Base-by-base conservation (phyloP, 148 eudicot genomes). In the Nepenthes mirabilis region DNA sequence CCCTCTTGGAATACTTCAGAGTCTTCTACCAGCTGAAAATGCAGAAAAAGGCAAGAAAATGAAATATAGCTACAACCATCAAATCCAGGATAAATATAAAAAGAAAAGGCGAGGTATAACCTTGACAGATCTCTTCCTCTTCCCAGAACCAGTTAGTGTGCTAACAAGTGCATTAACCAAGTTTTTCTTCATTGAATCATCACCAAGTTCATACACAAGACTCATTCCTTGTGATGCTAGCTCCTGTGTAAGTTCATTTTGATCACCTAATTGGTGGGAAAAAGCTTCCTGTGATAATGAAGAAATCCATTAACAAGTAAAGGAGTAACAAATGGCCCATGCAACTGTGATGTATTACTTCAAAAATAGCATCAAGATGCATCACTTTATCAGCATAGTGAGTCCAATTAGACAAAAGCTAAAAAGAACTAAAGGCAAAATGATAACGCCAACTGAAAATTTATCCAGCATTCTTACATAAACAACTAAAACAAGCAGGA, bases 201-300 rank as follows among this genome's bases (percentile, higher is more conserved):
- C 94, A 62, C 98, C 98, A 55, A 85, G 83, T 65, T 91, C 98
- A 77, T 91, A 91, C 11, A 91, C 95, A 77, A 91, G 77, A 82
- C 98, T 91, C 72, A 91, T 85, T 52, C 98, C 98, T 72, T 91
- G 98, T 47, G 96, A 91, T 57, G 98, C 98, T 75, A 91, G 64
- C 75, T 91, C 98, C 70, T 91, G 98, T 52, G 84, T 83, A 57
- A 91, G 88, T 71, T 91, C 98, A 75, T 85, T 83, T 63, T 91
- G 96, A 75, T 91, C 98, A 6, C 94, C 94, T 48, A 91, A 71
- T 62, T 88, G 78, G 78, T 88, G 94, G 2, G 96, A 88, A 71
- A 91, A 91, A 50, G 98, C 98, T 77, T 85, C 98, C 98, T 91
- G 83, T 62, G 9, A 49, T 64, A 6, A 54, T 50, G 13, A 33